Conservation (phyloP, 2,329 filamentous ascomycete species). For the Scleromitrula shiraiana region DNA sequence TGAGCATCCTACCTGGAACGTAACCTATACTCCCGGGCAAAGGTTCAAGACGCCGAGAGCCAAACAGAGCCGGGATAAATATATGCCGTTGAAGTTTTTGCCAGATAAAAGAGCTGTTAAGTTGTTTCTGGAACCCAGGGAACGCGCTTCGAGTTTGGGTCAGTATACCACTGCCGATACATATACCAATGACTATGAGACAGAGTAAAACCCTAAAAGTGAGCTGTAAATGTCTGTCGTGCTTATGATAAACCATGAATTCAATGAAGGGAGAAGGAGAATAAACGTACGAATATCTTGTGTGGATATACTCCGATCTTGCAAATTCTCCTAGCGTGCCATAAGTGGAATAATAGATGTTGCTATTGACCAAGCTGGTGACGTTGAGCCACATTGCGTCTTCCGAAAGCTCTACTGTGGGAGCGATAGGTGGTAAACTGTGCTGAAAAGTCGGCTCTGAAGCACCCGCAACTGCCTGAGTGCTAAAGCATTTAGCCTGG, state of each 20-base stretch:
- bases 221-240: background rate
- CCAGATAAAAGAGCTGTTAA: background rate
- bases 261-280: background rate
- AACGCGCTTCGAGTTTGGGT: background rate
- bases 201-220: background rate
- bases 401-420: background rate
- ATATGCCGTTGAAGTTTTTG: background rate
- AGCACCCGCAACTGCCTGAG: background rate
- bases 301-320: background rate
- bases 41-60: background rate
- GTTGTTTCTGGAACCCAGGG: background rate
- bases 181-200: background rate
- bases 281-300: background rate
- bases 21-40: background rate
- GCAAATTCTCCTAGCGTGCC: background rate
- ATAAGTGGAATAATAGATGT: background rate
- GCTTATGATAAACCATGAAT: background rate
- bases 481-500: background rate
- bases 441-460: background rate
- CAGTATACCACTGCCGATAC: background rate
- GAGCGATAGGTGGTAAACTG: background rate
- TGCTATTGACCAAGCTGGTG: background rate
- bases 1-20: slow-evolving; percentile 1
- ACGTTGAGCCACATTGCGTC: background rate
- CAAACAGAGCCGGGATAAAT: slow-evolving; percentile 1